Evolutionary conservation across 2,329 filamentous ascomycete genomes (phyloP), one percentile per base, ranked within the genome.

Genomic region (Fusarium torulosum): DNA sequence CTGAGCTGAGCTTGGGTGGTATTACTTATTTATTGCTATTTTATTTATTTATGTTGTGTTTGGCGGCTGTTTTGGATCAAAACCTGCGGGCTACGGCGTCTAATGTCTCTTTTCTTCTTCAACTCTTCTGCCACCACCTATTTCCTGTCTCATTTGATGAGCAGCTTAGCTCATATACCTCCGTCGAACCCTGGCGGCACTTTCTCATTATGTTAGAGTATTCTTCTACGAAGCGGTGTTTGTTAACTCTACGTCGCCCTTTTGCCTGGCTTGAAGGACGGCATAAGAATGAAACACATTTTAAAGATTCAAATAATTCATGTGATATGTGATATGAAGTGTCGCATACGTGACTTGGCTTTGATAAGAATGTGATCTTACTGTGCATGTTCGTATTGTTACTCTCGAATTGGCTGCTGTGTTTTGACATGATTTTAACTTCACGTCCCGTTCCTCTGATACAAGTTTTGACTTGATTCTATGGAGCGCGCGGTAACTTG

Each of bases 51-150:
- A 59, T 62, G 46, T 70, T 64, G 61, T 60, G 53, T 66, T 66
- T 53, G 73, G 67, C 72, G 72, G 72, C 64, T 66, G 71, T 68
- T 61, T 75, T 76, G 72, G 69, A 72, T 75, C 65, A 74, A 75
- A 76, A 74, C 69, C 65, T 73, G 63, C 62, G 74, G 74, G 75
- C 50, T 66, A 60, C 42, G 75, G 75, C 75, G 75, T 76, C 75
- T 64, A 69, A 64, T 74, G 57, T 69, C 53, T 60, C 57, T 62
- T 62, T 65, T 67, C n/a, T 29, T 29, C 60, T 65, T 67, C 66
- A 67, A 53, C 41, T 58, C 44, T 55, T 49, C 62, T 66, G 52
- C 53, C 57, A 43, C 59, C 60, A 67, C 57, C 40, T 53, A 13
- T 63, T 65, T 53, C 35, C 53, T 61, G 63, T 61, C 55, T 72